Base-by-base conservation (phyloP, 1,284 basidiomycete species). In the Microbotryomycetes sp. region DNA sequence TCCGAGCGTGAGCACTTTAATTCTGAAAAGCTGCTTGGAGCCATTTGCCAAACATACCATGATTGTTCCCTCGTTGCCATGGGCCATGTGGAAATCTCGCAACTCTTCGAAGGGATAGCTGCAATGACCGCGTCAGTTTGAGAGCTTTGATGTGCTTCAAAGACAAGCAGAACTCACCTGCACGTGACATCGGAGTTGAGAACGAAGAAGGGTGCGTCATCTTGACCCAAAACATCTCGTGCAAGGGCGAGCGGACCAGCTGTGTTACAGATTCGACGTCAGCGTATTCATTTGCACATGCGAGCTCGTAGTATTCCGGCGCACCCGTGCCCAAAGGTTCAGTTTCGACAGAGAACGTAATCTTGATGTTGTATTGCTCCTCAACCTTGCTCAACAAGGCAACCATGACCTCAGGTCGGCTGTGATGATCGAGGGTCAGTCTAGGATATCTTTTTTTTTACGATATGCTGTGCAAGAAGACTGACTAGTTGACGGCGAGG, bases 131-230 rank as follows among this genome's bases (percentile, higher is more conserved):
- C n/a, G n/a, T n/a, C n/a, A n/a, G n/a, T n/a, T n/a, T n/a, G n/a
- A n/a, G n/a, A n/a, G n/a, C n/a, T n/a, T n/a, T n/a, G n/a, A n/a
- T n/a, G n/a, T n/a, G n/a, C n/a, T 29, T 29, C 51, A 25, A 48
- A 48, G 6, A 25, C 47, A 25, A 48, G 47, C 23, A 2, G 3
- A n/a, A 51, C 49, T 28, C 6, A 51, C 64, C 36, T 75, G 74
- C 80, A 81, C 66, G 78, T 81, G 55, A 80, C 79, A 66, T 81
- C 80, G 46, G 80, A 80, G 76, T 81, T 81, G 72, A 81, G 76
- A 55, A 81, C 80, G 60, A 81, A 81, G 79, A 81, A 81, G 26
- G 79, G 79, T 28, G 78, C 77, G 69, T 80, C 79, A 69, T 81
- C 80, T 72, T 80, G 80, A 71, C 77, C 79, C 49, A 81, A 75